Evolutionary conservation across 192 early-diverging fungal genomes (phyloP), one percentile per base, ranked within the genome.

Genomic region (Lunasporangiospora selenospora): DNA sequence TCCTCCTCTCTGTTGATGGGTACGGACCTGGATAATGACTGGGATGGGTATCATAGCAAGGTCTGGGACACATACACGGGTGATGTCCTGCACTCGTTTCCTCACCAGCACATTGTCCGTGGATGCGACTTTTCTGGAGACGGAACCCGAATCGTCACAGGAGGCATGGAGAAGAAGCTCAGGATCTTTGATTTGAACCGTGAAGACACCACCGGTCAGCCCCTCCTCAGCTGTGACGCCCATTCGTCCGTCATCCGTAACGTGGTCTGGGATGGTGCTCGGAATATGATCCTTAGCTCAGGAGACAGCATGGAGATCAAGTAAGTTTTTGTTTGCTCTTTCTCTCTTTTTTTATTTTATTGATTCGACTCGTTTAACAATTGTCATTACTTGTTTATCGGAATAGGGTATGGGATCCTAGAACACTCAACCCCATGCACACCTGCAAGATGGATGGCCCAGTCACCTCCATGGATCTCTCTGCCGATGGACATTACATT

Each of bases 41-140:
- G 15, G 12, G 16, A 53, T 56, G n/a, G 1, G 24, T 48, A 24
- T 54, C 42, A 33, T 36, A 88, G 87, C 51, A 88, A 91, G 65
- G 88, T 95, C 30, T 96, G 94, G 94, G 85, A 95, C 69, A 95
- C 93, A 47, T 81, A 87, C 41, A 89, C 82, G 6, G 94, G 94
- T 13, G 77, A 87, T 29, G 83, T 87, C 23, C 65, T 90, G 6
- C 75, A 85, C 59, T 87, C 92, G 11, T 84, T 96, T 47, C 64
- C 76, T 10, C 94, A 96, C 62, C 59, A 78, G 12, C 92, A 95
- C 61, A 91, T 96, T 77, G 93, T 96, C 27, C 88, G 92, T 48
- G 81, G 84, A 54, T 89, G 91, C 41, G 94, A 96, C 61, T 87
- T 96, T 63, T 85, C 80, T 4, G 83, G 84, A 30, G 92, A 90